A percentile compares a stretch with the other conserved stretches of the same genome.
Evolutionary conservation across 2,329 filamentous ascomycete species (phyloP).

Genomic region (Fusarium burgessii): DNA sequence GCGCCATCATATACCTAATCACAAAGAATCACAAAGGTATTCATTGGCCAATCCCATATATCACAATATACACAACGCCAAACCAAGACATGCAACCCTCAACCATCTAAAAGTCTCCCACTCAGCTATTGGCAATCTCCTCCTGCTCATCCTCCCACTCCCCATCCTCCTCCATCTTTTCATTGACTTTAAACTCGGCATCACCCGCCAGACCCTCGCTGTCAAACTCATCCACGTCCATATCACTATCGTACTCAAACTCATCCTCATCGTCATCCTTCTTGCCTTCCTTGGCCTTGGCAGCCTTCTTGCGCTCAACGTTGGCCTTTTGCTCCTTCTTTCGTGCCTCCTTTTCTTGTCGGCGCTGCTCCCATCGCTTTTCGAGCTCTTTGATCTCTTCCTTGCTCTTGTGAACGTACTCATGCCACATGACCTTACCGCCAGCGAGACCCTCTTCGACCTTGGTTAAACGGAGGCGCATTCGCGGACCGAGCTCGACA

Average conservation of each 20-base stretch:
- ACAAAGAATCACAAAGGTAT: conserved; percentile 38
- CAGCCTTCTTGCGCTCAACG: conserved; percentile 82
- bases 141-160: conserved; percentile 66
- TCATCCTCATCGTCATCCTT: conserved; percentile 55
- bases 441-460: conserved; percentile 93
- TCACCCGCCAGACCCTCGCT: conserved; percentile 64
- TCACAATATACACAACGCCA: conserved; percentile 44
- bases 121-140: conserved; percentile 52
- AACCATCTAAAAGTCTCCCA: conserved; percentile 9
- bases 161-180: conserved; percentile 61
- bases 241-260: conserved; percentile 59
- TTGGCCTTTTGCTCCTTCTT: conserved; percentile 89
- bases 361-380: conserved; percentile 81
- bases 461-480: conserved; percentile 91
- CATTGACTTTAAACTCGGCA: conserved; percentile 62
- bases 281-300: conserved; percentile 56
- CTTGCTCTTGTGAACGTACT: conserved; percentile 87
- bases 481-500: conserved; percentile 89
- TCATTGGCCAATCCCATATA: conserved; percentile 42
- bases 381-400: conserved; percentile 84
- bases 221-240: conserved; percentile 63
- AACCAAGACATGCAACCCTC: conserved; percentile 33
- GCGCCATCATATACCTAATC: not conserved
- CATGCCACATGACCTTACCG: conserved; percentile 97
- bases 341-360: conserved; percentile 84